Evolutionary conservation across 371 early-diverging fungal genomes (phyloP).

Genomic region (Chytridium lagenaria): DNA sequence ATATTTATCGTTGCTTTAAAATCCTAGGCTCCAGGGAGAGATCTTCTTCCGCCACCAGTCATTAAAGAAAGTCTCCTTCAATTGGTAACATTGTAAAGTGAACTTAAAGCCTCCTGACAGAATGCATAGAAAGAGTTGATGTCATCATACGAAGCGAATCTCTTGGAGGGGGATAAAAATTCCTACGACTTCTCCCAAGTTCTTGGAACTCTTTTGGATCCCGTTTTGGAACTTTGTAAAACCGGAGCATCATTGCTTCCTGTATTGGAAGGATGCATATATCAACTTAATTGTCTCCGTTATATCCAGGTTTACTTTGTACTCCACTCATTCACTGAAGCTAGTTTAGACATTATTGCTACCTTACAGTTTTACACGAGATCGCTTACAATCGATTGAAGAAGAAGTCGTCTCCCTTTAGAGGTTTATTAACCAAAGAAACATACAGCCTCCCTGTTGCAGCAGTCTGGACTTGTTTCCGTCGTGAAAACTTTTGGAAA

Average conservation of each 20-base stretch:
- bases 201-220: conserved; percentile 73
- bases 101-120: neutral
- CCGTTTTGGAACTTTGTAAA: conserved; percentile 74
- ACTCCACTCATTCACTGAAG: neutral
- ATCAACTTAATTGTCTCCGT: conserved; percentile 75
- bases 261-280: conserved; percentile 70
- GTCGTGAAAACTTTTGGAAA: conserved; percentile 49
- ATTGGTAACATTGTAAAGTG: conserved; percentile 53
- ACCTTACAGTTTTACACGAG: conserved; percentile 57
- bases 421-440: conserved; percentile 59
- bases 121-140: conserved; percentile 73
- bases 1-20: conserved; percentile 7
- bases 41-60: conserved; percentile 65
- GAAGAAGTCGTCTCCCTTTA: conserved; percentile 59
- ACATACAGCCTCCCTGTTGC: conserved; percentile 53
- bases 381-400: conserved; percentile 54
- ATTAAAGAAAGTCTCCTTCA: conserved; percentile 72
- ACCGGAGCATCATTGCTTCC: conserved; percentile 61
- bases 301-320: conserved; percentile 65
- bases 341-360: conserved; percentile 52
- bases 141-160: conserved; percentile 77
- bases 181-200: conserved; percentile 61
- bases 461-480: conserved; percentile 56
- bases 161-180: conserved; percentile 62
- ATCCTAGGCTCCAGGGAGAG: conserved; percentile 64